Conservation (phyloP, 306 rosid species). For the Castanopsis chinensis region DNA sequence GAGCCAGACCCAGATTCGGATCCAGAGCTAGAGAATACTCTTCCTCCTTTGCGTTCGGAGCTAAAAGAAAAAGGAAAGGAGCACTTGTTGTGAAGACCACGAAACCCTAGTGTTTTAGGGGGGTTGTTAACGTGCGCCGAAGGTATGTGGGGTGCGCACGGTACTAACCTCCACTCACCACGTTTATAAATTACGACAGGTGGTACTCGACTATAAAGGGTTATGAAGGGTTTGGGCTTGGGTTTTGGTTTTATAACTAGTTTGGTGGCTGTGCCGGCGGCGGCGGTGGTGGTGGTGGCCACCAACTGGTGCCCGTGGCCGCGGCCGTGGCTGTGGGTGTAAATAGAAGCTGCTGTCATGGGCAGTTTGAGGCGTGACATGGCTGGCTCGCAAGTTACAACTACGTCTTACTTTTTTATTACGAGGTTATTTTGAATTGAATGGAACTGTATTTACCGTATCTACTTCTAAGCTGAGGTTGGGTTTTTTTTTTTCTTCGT, state of each 20-base stretch:
- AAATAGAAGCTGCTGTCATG: conserved; percentile 23
- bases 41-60: conserved; percentile 25
- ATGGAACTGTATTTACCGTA: background rate
- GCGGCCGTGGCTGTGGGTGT: conserved; percentile 6
- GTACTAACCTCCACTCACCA: conserved; percentile 26
- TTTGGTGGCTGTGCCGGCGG: background rate
- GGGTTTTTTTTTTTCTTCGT: too few relatives aligned
- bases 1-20: conserved; percentile 22
- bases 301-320: background rate
- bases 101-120: conserved; percentile 29
- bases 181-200: conserved; percentile 5
- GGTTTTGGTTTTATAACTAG: conserved; percentile 7
- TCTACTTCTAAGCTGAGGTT: too few relatives aligned
- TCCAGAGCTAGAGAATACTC: conserved; percentile 11
- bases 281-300: background rate
- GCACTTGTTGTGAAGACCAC: conserved; percentile 14
- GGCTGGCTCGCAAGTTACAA: background rate
- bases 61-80: background rate
- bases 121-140: conserved; percentile 32
- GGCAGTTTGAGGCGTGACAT: conserved; percentile 25
- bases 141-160: conserved; percentile 25
- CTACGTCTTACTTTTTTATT: too few relatives aligned
- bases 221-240: conserved; percentile 7
- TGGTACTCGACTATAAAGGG: background rate
- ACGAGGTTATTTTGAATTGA: too few relatives aligned